Percentiles rank a stretch among this genome's conserved stretches.
Conservation (phyloP, 768 basidiomycete genomes). For the Calocera viscosa region DNA sequence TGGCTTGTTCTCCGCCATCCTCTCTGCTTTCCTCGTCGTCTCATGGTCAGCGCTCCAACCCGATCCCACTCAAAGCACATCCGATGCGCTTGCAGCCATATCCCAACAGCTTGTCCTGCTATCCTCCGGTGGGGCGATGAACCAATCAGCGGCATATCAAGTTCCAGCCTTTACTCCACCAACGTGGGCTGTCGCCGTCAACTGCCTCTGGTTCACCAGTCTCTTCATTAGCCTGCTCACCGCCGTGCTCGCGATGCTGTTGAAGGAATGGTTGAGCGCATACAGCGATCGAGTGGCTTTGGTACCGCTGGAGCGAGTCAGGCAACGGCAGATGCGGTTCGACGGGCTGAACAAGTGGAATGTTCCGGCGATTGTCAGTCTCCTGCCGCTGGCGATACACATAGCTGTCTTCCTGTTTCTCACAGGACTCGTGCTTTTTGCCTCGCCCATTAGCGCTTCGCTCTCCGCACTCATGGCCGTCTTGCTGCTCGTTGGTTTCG, state of each 20-base stretch:
- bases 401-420: slow-evolving; percentile 40
- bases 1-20: slow-evolving; percentile 24
- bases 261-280: slow-evolving; percentile 39
- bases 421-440: slow-evolving; percentile 36
- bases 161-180: slow-evolving; percentile 16
- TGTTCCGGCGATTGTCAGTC: slow-evolving; percentile 31
- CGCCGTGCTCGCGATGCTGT: slow-evolving; percentile 33
- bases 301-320: slow-evolving; percentile 28
- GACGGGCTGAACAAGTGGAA: slow-evolving; percentile 31
- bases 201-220: slow-evolving; percentile 34
- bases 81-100: background rate
- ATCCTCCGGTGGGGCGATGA: no score
- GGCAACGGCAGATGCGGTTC: slow-evolving; percentile 33
- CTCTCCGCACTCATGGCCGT: no score
- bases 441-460: slow-evolving; percentile 24
- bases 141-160: background rate
- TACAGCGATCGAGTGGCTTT: slow-evolving; percentile 26
- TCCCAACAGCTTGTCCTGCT: background rate
- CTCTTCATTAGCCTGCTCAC: slow-evolving; percentile 32
- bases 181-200: slow-evolving; percentile 29
- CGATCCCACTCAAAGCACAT: slow-evolving; percentile 14
- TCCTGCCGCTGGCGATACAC: slow-evolving; percentile 40
- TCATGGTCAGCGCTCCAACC: slow-evolving; percentile 20
- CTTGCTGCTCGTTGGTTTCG: no score
- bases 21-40: slow-evolving; percentile 24